phyloP scores from a whole-genome alignment of 106 monocot species.

The Xerophyta viscosa region DNA sequence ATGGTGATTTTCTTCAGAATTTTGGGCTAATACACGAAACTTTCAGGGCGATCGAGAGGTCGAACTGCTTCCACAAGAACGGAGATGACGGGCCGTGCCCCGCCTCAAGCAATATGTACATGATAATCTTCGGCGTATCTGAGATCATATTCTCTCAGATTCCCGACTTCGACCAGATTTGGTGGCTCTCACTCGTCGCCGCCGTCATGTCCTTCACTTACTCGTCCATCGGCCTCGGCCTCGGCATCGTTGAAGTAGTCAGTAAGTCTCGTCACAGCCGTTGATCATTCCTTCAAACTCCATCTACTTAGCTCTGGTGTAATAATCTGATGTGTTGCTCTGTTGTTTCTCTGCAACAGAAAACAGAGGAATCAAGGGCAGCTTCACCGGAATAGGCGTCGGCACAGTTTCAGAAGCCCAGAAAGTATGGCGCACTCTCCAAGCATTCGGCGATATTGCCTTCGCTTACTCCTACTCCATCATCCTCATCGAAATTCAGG shows the following conservation, averaged over 20 bases:
- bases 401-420: conserved; percentile 39
- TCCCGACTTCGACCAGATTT: conserved; percentile 65
- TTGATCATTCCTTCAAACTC: neutral
- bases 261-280: conserved; percentile 1
- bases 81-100: conserved; percentile 31
- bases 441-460: conserved; percentile 86
- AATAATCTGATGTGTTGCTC: neutral
- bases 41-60: conserved; percentile 46
- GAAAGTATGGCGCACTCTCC: conserved; percentile 77
- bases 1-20: too few relatives aligned
- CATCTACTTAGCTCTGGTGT: neutral
- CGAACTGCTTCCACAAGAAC: conserved; percentile 59
- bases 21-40: too few relatives aligned
- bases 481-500: conserved; percentile 94
- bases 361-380: conserved; percentile 33
- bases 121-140: conserved; percentile 50
- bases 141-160: conserved; percentile 72
- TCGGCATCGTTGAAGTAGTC: conserved; percentile 33
- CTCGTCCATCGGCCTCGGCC: conserved; percentile 56
- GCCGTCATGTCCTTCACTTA: conserved; percentile 86
- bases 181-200: conserved; percentile 73
- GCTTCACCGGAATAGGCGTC: conserved; percentile 47
- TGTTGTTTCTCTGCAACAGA: conserved; percentile 9
- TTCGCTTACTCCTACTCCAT: conserved; percentile 94
- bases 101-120: conserved; percentile 45